These are phyloP conservation scores for Chenopodium berlandieri DNA, from an alignment of 148 eudicot genomes.

Conservation along the genomic window DNA sequence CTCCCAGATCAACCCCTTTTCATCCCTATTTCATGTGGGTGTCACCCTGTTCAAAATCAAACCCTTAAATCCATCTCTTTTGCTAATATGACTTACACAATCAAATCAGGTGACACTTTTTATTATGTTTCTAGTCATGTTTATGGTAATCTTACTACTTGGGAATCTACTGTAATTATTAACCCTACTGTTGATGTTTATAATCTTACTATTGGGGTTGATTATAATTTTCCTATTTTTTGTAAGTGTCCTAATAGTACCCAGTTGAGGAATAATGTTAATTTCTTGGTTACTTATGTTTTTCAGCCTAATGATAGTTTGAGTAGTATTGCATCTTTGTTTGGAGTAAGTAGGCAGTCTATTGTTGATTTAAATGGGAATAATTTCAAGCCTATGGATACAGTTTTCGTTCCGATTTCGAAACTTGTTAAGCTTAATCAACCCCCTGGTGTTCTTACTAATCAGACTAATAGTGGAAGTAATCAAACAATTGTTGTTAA, in stretches of 20 bases:
- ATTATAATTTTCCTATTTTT: constrained; percentile 57
- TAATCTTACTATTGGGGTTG: constrained; percentile 38
- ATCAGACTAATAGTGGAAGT: background rate
- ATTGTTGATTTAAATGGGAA: constrained; percentile 51
- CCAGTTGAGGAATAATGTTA: constrained; percentile 35
- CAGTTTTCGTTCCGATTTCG: constrained; percentile 71
- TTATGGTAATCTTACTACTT: constrained; percentile 73
- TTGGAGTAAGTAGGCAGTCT: constrained; percentile 36
- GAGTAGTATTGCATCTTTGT: constrained; percentile 42
- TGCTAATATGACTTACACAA: constrained; percentile 41
- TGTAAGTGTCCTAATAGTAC: constrained; percentile 65
- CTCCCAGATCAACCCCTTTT: constrained; percentile 53
- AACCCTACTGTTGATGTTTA: constrained; percentile 52
- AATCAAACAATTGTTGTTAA: constrained; percentile 1
- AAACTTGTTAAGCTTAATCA: constrained; percentile 53
- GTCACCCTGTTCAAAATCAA: constrained; percentile 39
- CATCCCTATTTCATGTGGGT: constrained; percentile 64
- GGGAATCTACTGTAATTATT: constrained; percentile 54
- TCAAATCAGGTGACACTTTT: constrained; percentile 50
- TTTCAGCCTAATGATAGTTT: constrained; percentile 58
- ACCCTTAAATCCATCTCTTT: constrained; percentile 42
- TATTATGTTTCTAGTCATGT: constrained; percentile 38
- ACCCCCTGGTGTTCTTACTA: constrained; percentile 29
- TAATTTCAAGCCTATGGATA: constrained; percentile 27
- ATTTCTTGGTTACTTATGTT: constrained; percentile 64